A percentile compares a stretch with the other conserved stretches of the same genome.
These are phyloP conservation scores for Rhizopus stolonifer DNA, from an alignment of 371 early-diverging fungal species.

Conservation along the genomic window DNA sequence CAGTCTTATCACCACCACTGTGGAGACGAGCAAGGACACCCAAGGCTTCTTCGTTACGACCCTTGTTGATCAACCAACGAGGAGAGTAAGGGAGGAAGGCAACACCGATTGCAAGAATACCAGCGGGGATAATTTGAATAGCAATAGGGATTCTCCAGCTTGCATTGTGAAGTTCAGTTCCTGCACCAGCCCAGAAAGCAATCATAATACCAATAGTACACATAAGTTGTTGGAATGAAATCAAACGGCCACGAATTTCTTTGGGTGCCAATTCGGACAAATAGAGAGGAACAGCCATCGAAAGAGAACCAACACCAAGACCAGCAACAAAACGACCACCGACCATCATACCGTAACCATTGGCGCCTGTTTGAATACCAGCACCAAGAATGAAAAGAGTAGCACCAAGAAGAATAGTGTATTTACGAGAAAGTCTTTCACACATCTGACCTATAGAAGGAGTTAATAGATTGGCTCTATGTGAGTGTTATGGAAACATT, in stretches of 20 bases:
- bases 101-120: conserved; percentile 44
- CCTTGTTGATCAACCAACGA: conserved; percentile 55
- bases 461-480: conserved; percentile 11
- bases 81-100: conserved; percentile 62
- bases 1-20: conserved; percentile 52
- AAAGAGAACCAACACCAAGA: conserved; percentile 77
- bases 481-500: neutral
- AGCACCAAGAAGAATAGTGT: conserved; percentile 36
- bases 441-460: conserved; percentile 14
- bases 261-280: conserved; percentile 62
- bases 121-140: conserved; percentile 50
- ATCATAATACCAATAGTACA: conserved; percentile 51
- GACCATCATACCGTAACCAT: conserved; percentile 53
- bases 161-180: conserved; percentile 25
- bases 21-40: conserved; percentile 75
- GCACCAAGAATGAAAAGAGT: conserved; percentile 41
- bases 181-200: conserved; percentile 50
- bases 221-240: conserved; percentile 48
- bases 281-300: conserved; percentile 59
- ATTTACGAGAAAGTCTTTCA: conserved; percentile 44
- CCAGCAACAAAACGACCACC: conserved; percentile 76
- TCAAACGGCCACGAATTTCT: conserved; percentile 52
- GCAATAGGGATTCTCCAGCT: conserved; percentile 55
- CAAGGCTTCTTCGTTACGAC: conserved; percentile 76
- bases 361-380: conserved; percentile 56